phyloP scores from a whole-genome alignment of 768 basidiomycete species.

The Grammothele lineata region DNA sequence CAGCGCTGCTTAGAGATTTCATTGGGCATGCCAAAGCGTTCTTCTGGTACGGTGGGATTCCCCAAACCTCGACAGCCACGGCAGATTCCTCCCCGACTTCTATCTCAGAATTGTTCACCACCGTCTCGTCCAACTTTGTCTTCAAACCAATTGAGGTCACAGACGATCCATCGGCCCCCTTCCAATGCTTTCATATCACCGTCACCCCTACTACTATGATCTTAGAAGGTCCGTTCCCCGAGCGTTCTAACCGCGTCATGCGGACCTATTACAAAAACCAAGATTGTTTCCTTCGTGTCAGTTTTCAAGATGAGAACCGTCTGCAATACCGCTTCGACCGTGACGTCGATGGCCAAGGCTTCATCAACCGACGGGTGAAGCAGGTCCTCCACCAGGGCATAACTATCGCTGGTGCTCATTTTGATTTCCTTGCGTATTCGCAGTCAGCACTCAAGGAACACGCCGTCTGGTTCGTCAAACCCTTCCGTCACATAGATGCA shows the following conservation, averaged over 20 bases:
- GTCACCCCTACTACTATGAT: conserved; percentile 53
- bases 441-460: conserved; percentile 65
- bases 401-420: conserved; percentile 49
- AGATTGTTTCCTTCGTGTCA: conserved; percentile 57
- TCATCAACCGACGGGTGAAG: conserved; percentile 47
- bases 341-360: conserved; percentile 48
- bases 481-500: conserved; percentile 36
- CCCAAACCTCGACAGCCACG: conserved; percentile 2
- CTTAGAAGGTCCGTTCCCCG: conserved; percentile 51
- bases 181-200: conserved; percentile 42
- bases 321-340: conserved; percentile 52
- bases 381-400: conserved; percentile 41
- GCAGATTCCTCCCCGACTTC: neutral
- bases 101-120: conserved; percentile 11
- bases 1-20: conserved; percentile 38
- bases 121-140: conserved; percentile 12
- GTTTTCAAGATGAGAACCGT: conserved; percentile 55
- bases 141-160: conserved; percentile 6
- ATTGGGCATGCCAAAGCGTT: conserved; percentile 24
- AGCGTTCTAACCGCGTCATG: conserved; percentile 60
- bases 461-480: conserved; percentile 59
- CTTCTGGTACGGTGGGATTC: conserved; percentile 18
- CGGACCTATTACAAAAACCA: conserved; percentile 45
- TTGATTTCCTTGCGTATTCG: conserved; percentile 68
- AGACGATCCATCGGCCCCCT: conserved; percentile 27